Evolutionary conservation across 495 filamentous ascomycete genomes (phyloP).

Genomic region (Extremus antarcticus): DNA sequence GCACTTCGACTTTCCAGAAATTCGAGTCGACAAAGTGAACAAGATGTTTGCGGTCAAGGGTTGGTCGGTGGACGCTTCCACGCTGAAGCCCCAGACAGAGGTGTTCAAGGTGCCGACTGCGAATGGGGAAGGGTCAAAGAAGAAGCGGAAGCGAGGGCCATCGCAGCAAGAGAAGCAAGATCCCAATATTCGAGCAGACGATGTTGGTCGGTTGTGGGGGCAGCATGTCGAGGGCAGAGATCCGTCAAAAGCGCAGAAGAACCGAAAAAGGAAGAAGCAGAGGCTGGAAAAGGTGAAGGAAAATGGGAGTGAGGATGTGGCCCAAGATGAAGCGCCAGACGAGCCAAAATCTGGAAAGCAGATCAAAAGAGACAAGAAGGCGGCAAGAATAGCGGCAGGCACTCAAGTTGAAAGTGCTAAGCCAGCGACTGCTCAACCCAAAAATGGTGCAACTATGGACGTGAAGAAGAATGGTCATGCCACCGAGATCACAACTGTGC

Average conservation of each 20-base stretch:
- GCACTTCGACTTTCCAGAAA: neutral
- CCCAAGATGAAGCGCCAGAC: neutral
- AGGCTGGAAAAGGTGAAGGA: slow-evolving; percentile 10
- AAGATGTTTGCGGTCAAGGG: slow-evolving; percentile 88
- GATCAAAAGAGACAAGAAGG: slow-evolving; percentile 13
- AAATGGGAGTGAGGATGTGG: neutral
- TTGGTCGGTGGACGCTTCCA: slow-evolving; percentile 65
- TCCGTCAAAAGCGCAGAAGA: slow-evolving; percentile 19
- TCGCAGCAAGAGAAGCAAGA: slow-evolving; percentile 34
- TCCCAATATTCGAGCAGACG: slow-evolving; percentile 51
- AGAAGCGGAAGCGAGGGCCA: slow-evolving; percentile 52
- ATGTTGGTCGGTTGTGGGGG: slow-evolving; percentile 67
- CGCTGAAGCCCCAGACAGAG: slow-evolving; percentile 57
- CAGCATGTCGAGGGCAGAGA: slow-evolving; percentile 62
- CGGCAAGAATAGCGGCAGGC: slow-evolving; percentile 9
- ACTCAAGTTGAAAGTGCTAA: slow-evolving; percentile 13
- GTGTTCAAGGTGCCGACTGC: slow-evolving; percentile 23
- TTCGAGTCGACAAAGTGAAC: neutral
- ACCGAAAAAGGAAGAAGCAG: slow-evolving; percentile 40
- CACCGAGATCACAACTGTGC: slow-evolving; percentile 26
- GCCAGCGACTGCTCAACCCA: slow-evolving; percentile 25
- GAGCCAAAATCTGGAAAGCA: slow-evolving; percentile 9
- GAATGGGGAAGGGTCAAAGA: slow-evolving; percentile 23
- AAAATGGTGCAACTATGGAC: neutral
- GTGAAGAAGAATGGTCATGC: slow-evolving; percentile 16